These are phyloP conservation scores for Aspergillus nidulans DNA, from an alignment of 495 filamentous ascomycete genomes.

Conservation along the genomic window DNA sequence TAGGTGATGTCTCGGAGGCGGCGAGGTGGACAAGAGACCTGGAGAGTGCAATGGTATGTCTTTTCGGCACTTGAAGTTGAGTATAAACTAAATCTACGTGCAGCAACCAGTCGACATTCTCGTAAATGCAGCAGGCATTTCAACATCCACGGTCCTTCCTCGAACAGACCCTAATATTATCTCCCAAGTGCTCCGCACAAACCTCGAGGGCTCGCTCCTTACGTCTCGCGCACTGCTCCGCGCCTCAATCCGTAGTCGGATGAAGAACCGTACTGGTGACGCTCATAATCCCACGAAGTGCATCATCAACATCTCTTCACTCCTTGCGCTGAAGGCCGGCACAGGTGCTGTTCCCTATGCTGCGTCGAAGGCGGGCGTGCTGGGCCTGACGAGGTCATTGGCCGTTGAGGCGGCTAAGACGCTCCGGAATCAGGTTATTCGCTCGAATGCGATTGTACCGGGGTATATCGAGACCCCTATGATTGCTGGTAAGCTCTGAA, in stretches of 20 bases:
- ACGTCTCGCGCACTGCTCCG: conserved; percentile 55
- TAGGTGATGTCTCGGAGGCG: conserved; percentile 44
- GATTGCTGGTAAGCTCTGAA: conserved; percentile 55
- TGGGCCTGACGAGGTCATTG: conserved; percentile 71
- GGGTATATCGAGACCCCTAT: conserved; percentile 79
- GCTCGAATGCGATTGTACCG: conserved; percentile 78
- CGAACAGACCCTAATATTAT: conserved; percentile 36
- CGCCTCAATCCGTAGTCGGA: conserved; percentile 34
- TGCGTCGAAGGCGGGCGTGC: conserved; percentile 72
- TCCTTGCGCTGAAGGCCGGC: conserved; percentile 61
- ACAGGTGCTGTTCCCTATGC: conserved; percentile 68
- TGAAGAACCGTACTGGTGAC: conserved; percentile 21
- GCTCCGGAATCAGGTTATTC: conserved; percentile 42
- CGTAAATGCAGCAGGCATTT: conserved; percentile 71
- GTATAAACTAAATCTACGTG: neutral
- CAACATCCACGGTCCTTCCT: conserved; percentile 55
- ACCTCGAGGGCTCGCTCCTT: conserved; percentile 66
- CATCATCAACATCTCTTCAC: conserved; percentile 77
- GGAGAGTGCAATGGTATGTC: conserved; percentile 39
- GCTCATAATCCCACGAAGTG: conserved; percentile 35
- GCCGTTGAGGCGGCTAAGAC: conserved; percentile 53
- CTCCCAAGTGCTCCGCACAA: conserved; percentile 55
- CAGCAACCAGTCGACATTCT: conserved; percentile 53
- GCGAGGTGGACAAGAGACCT: conserved; percentile 44
- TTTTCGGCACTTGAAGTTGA: neutral